Percentiles rank a stretch among this genome's conserved stretches.
Evolutionary conservation across 1,139 yeast genomes (phyloP).

Genomic region (Blastobotrys illinoisensis): DNA sequence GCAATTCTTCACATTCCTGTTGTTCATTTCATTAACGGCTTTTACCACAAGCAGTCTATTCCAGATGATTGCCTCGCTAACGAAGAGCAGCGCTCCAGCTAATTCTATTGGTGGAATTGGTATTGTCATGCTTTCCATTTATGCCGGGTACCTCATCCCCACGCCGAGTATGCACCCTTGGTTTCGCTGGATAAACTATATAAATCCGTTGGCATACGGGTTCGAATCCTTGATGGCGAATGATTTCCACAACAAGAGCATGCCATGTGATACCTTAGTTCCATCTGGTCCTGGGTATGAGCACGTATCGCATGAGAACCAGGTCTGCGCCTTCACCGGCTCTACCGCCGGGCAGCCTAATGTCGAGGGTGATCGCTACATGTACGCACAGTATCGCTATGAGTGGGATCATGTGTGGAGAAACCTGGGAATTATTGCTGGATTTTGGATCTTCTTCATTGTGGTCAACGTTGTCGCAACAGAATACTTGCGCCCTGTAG

Average conservation of each 20-base stretch:
- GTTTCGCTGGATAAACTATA: conserved; percentile 47
- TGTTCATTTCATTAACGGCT: conserved; percentile 35
- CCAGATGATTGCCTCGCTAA: conserved; percentile 52
- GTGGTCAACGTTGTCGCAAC: conserved; percentile 31
- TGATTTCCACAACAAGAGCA: conserved; percentile 41
- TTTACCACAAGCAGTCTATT: conserved; percentile 42
- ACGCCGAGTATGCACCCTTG: conserved; percentile 45
- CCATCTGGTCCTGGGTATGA: conserved; percentile 37
- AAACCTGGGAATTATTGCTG: conserved; percentile 36
- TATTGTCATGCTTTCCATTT: conserved; percentile 42
- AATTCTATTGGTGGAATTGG: conserved; percentile 46
- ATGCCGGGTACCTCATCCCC: conserved; percentile 49
- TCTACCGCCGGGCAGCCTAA: conserved; percentile 35
- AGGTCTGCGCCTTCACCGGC: conserved; percentile 41
- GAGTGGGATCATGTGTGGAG: conserved; percentile 35
- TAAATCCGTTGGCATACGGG: conserved; percentile 45
- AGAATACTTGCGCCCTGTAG: conserved; percentile 35
- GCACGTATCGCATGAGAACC: conserved; percentile 31
- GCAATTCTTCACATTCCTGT: conserved; percentile 37
- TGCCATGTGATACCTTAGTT: conserved; percentile 33
- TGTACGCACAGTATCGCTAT: conserved; percentile 34
- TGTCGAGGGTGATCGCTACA: conserved; percentile 41
- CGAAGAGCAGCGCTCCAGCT: conserved; percentile 51
- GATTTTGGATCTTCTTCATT: conserved; percentile 33
- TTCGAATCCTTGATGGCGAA: conserved; percentile 43